Conservation (phyloP, 768 basidiomycete genomes). For the Lactarius akahatsu region DNA sequence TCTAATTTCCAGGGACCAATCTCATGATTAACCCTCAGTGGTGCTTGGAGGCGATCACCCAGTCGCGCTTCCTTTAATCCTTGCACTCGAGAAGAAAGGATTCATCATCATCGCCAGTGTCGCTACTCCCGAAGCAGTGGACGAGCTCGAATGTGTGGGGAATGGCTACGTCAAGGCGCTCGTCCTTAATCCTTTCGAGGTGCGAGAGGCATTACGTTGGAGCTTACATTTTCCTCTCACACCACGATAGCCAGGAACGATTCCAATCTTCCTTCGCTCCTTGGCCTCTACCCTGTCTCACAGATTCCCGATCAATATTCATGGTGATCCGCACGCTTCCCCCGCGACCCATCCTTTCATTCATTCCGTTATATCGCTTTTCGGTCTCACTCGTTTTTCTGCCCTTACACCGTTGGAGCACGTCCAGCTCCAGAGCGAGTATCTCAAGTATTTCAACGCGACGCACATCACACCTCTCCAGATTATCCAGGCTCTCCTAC, state of each 20-base stretch:
- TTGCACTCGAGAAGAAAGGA: constrained; percentile 72
- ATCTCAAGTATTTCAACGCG: constrained; percentile 68
- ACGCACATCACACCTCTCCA: constrained; percentile 78
- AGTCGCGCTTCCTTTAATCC: constrained; percentile 66
- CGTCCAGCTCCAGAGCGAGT: constrained; percentile 58
- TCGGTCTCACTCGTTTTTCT: constrained; percentile 49
- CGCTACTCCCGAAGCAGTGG: constrained; percentile 61
- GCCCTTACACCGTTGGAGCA: constrained; percentile 66
- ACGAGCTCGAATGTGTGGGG: constrained; percentile 59
- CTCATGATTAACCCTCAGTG: constrained; percentile 44
- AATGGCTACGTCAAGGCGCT: constrained; percentile 80
- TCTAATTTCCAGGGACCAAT: constrained; percentile 17
- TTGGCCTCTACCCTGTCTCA: constrained; percentile 76
- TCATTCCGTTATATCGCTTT: constrained; percentile 74
- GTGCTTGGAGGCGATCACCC: constrained; percentile 80
- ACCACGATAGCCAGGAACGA: constrained; percentile 57
- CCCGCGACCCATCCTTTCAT: constrained; percentile 67
- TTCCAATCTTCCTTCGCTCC: constrained; percentile 77
- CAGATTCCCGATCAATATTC: constrained; percentile 72
- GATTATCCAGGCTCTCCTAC: constrained; percentile 72
- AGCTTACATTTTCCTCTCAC: not conserved
- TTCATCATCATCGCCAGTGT: constrained; percentile 86
- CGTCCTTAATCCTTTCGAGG: constrained; percentile 78
- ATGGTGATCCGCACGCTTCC: constrained; percentile 79
- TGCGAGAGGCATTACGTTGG: constrained; percentile 34